Base-by-base conservation (phyloP, 208 protist genomes). In the Crithidia bombi region DNA sequence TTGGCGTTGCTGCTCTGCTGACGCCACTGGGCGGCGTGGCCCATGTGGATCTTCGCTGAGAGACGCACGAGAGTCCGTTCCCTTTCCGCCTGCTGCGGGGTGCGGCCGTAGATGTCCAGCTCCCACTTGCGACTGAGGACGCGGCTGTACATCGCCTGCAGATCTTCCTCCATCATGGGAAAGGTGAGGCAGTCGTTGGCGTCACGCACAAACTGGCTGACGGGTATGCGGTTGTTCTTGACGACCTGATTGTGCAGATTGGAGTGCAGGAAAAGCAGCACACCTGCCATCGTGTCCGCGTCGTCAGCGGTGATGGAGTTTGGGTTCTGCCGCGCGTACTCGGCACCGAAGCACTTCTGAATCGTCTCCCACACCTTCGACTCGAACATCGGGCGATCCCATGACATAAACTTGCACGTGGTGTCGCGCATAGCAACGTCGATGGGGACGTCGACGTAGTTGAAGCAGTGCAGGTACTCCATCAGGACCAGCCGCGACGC, bases 361-460 rank as follows among this genome's bases (percentile, higher is more conserved):
- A 96, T 87, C 46, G 83, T 81, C 58, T 80, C 79, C 89, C 91
- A 96, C 39, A 94, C 83, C 65, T 92, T 82, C 44, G 88, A 86
- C 83, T 96, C 91, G 58, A 96, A 94, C 73, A 90, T 89, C n/a
- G 91, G 91, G 1, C 88, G 78, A 33, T 92, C 86, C 87, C 88
- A 96, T 25, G 88, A 94, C 79, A 96, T 89, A 52, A 96, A 96
- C 66, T 83, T 77, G 75, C 88, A 94, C 9, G 89, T 92, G 12
- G 91, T 93, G 79, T 96, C 89, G 17, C 91, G 86, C 59, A 96
- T 68, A 21, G 91, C 91, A 38, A 92, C 68, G 64, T 96, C 91
- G 49, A 96, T 87, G n/a, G 91, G 82, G 21, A 91, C 78, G 59
- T 69, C 78, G 12, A 33, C 65, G 77, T 93, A 94, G 52, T 71